Conservation (phyloP, 805 yeast genomes). For the Kluyveromyces aestuarii region DNA sequence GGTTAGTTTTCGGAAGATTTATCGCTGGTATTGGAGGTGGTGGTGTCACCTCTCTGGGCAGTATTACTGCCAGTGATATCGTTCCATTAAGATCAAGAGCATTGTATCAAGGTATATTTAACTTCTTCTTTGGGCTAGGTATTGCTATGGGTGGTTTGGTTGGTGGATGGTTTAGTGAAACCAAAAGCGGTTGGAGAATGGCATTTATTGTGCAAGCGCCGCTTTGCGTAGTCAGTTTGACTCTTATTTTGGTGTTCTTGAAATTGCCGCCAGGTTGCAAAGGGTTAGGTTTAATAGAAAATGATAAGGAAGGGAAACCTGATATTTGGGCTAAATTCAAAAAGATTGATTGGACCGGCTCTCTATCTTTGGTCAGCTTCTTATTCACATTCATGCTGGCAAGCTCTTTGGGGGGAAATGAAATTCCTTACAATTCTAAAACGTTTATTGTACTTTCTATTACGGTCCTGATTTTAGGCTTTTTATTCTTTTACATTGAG, state of each 20-base stretch:
- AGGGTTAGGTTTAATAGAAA: constrained; percentile 17
- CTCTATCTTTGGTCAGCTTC: constrained; percentile 36
- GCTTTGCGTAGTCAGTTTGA: constrained; percentile 41
- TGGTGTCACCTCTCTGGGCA: constrained; percentile 64
- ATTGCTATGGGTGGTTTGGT: constrained; percentile 61
- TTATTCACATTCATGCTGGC: constrained; percentile 39
- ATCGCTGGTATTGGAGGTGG: constrained; percentile 89
- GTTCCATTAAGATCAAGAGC: constrained; percentile 74
- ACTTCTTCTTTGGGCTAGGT: constrained; percentile 69
- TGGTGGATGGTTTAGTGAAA: constrained; percentile 52
- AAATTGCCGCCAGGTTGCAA: constrained; percentile 29
- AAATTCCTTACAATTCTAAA: constrained; percentile 33
- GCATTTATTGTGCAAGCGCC: constrained; percentile 49
- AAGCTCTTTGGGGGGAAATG: constrained; percentile 46
- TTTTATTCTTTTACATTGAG: constrained; percentile 36
- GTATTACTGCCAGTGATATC: constrained; percentile 70
- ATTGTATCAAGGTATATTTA: constrained; percentile 73
- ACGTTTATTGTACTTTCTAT: constrained; percentile 10
- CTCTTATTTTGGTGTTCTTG: constrained; percentile 33
- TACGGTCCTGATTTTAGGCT: constrained; percentile 26
- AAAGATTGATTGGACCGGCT: constrained; percentile 48
- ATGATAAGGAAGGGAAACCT: constrained; percentile 25
- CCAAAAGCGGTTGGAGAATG: constrained; percentile 52
- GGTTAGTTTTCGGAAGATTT: constrained; percentile 48
- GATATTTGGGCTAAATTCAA: constrained; percentile 39